Evolutionary conservation across 208 protist species (phyloP), one percentile per base, ranked within the genome.

Genomic region (Leishmania arabica): DNA sequence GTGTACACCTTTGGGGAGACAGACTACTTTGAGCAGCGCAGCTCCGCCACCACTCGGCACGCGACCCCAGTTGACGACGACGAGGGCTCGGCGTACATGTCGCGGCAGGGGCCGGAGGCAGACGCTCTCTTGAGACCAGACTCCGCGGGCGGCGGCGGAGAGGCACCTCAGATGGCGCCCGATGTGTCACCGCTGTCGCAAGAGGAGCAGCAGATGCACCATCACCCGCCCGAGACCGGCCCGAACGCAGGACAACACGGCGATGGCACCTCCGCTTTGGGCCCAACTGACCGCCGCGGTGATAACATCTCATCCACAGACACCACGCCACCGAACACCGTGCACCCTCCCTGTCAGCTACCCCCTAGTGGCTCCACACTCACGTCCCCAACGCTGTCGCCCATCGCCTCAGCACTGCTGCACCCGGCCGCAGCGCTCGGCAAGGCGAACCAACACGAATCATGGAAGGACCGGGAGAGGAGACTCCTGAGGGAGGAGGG

Each of bases 1-100:
- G 78, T 85, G 69, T 90, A 87, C 85, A 88, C 82, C n/a, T 92
- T 92, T 58, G 85, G 88, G 42, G 90, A 93, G 73, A 91, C 84
- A 54, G 84, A 93, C 84, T 91, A 87, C 70, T 91, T 87, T 68
- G 83, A 87, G 47, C 85, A 89, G 69, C 69, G 77, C 75, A 72
- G 51, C 72, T 83, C 80, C n/a, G 51, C 80, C 64, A 81, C 62
- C 64, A 79, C 80, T 19, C 79, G 76, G 56, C 62, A 79, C 72
- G 79, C 82, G 5, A 80, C 49, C 31, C 75, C 68, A 34, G 70
- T 77, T 42, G 85, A 89, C 45, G 85, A 86, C 73, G 70, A 75
- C 47, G 49, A 75, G 68, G 78, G 83, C 65, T 84, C 81, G 34
- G 69, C 60, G 13, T 75, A 80, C 69, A 71, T 71, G 37, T 78